Conservation (phyloP, 2,329 filamentous ascomycete species). For the Laburnicola sp. region DNA sequence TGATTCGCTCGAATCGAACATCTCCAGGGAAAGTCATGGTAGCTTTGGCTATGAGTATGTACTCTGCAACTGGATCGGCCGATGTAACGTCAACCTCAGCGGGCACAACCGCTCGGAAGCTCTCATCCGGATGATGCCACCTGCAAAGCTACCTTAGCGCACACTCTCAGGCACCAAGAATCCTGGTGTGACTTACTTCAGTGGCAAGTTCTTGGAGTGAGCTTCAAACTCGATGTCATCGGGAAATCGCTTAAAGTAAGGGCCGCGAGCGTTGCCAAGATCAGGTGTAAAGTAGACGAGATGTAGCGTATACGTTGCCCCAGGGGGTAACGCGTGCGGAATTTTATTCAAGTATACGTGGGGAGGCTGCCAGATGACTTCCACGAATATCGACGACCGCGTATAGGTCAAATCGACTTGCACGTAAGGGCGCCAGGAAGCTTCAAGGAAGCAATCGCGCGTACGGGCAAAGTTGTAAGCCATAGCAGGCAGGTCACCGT, state of each 20-base stretch:
- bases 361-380: conserved; percentile 1
- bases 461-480: conserved; percentile 38
- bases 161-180: too few species aligned
- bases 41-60: conserved; percentile 19
- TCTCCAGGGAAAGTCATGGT: conserved; percentile 28
- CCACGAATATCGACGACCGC: not conserved
- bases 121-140: conserved; percentile 24
- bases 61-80: conserved; percentile 7
- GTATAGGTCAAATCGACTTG: conserved; percentile 11
- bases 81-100: not conserved
- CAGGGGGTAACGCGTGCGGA: not conserved
- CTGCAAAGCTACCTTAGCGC: conserved; percentile 4
- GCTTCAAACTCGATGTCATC: conserved; percentile 9
- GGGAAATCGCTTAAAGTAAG: conserved; percentile 1
- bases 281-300: not conserved
- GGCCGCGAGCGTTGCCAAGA: not conserved
- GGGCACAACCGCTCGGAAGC: conserved; percentile 28
- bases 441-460: conserved; percentile 38
- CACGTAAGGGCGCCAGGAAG: conserved; percentile 17
- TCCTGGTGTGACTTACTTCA: not conserved
- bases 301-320: not conserved
- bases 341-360: not conserved
- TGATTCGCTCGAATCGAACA: conserved; percentile 35
- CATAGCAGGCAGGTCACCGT: conserved; percentile 28
- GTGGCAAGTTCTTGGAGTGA: not conserved